Percentiles rank a stretch among this genome's conserved stretches.
Conservation (phyloP, 2,329 filamentous ascomycete genomes). For the Fusarium sp. region DNA sequence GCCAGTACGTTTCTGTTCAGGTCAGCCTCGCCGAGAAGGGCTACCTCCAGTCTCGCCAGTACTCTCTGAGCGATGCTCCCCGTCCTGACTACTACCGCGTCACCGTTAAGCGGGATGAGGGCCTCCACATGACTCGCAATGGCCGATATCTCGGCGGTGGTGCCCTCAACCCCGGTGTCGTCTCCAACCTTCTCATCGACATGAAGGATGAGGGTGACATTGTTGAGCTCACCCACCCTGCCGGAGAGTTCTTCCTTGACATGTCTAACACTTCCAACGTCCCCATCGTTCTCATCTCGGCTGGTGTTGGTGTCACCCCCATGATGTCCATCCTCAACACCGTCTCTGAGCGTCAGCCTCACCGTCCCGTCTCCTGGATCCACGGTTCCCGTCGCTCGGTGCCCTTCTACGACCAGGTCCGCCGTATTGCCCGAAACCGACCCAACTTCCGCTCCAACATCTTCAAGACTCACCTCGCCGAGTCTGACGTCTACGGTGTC, state of each 20-base stretch:
- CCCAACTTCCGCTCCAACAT: slow-evolving; percentile 54
- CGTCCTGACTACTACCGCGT: slow-evolving; percentile 73
- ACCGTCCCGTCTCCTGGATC: slow-evolving; percentile 67
- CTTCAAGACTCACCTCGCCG: slow-evolving; percentile 61
- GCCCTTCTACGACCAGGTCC: slow-evolving; percentile 66
- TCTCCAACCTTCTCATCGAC: slow-evolving; percentile 77
- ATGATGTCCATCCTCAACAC: slow-evolving; percentile 70
- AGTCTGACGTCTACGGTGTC: slow-evolving; percentile 56
- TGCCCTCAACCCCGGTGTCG: slow-evolving; percentile 66
- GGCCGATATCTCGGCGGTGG: slow-evolving; percentile 40
- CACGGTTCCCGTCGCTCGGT: slow-evolving; percentile 64
- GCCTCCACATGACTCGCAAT: slow-evolving; percentile 53
- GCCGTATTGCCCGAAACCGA: slow-evolving; percentile 53
- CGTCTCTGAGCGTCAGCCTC: slow-evolving; percentile 55
- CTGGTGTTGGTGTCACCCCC: slow-evolving; percentile 69
- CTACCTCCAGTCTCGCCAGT: slow-evolving; percentile 75
- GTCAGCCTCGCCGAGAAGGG: slow-evolving; percentile 66
- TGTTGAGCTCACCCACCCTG: slow-evolving; percentile 74
- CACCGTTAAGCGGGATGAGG: slow-evolving; percentile 75
- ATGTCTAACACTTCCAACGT: slow-evolving; percentile 47
- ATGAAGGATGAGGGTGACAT: slow-evolving; percentile 69
- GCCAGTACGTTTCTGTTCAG: slow-evolving; percentile 77
- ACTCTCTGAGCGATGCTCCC: slow-evolving; percentile 76
- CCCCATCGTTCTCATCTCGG: slow-evolving; percentile 69
- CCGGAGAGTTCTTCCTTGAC: slow-evolving; percentile 69